These are phyloP conservation scores for Heracleum sosnowskyi DNA, from an alignment of 129 eudicot species.

Conservation along the genomic window DNA sequence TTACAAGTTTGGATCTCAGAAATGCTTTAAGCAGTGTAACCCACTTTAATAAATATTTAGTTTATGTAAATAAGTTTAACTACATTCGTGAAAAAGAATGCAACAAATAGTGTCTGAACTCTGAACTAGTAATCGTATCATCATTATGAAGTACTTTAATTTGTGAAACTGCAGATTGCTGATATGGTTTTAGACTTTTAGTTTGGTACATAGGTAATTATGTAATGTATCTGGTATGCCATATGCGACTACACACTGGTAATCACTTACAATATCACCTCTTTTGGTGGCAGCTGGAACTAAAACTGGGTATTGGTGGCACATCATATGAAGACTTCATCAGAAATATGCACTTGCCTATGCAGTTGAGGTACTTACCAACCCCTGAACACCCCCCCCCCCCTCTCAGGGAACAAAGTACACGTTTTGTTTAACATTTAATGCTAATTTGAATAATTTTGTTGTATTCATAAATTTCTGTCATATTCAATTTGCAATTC, in stretches of 20 bases:
- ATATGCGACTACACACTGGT: conserved; percentile 9
- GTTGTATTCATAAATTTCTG: neutral
- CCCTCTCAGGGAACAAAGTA: neutral
- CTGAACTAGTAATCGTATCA: neutral
- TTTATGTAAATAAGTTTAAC: neutral
- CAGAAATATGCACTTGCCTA: conserved; percentile 73
- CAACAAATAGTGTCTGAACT: neutral
- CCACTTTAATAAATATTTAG: neutral
- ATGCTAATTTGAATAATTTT: neutral
- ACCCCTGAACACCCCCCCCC: neutral
- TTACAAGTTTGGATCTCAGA: neutral
- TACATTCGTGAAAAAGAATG: neutral
- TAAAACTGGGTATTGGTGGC: conserved; percentile 90
- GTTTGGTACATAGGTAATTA: neutral
- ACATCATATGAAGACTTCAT: conserved; percentile 90
- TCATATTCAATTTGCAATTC: neutral
- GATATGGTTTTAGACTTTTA: neutral
- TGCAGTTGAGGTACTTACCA: conserved; percentile 65
- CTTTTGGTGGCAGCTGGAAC: conserved; percentile 62
- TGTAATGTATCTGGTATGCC: neutral
- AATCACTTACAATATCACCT: neutral
- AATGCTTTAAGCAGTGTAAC: neutral
- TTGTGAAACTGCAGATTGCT: neutral
- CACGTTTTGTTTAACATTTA: neutral
- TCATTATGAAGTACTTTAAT: neutral